Percentiles rank a stretch among this genome's conserved stretches.
Conservation (phyloP, 75 land plant species). For the Selaginella tamariscina region DNA sequence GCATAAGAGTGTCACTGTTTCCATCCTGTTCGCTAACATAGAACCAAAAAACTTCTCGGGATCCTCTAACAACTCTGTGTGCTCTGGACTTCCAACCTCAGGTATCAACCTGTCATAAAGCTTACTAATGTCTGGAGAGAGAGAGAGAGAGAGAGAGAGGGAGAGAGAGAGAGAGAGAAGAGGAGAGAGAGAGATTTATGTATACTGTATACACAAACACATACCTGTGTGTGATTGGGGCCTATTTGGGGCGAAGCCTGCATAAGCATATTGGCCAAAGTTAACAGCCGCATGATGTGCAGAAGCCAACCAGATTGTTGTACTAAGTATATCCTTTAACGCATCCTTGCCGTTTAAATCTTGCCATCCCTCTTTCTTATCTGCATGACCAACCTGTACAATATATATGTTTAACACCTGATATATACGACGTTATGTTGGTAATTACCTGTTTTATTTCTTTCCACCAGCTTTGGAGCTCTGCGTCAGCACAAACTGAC, state of each 20-base stretch:
- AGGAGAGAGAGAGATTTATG: too few relatives aligned
- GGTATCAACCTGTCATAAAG: too few relatives aligned
- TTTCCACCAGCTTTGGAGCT: conserved; percentile 8
- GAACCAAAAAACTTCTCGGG: conserved; percentile 8
- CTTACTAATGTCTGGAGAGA: too few relatives aligned
- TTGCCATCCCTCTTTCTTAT: conserved; percentile 11
- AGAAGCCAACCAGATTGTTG: conserved; percentile 51
- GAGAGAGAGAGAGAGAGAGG: too few relatives aligned
- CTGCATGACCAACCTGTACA: conserved; percentile 1
- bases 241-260: conserved; percentile 50
- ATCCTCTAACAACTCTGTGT: neutral
- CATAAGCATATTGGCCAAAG: conserved; percentile 56
- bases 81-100: neutral
- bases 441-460: too few relatives aligned
- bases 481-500: conserved; percentile 1
- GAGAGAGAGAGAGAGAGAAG: too few relatives aligned
- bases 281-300: conserved; percentile 67
- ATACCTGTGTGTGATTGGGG: conserved; percentile 32
- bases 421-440: too few relatives aligned
- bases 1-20: neutral
- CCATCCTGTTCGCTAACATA: neutral
- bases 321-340: conserved; percentile 32
- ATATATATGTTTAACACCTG: too few relatives aligned
- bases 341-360: neutral
- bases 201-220: too few relatives aligned